phyloP scores from a whole-genome alignment of 75 land plant species.

The Cupressus sempervirens region DNA sequence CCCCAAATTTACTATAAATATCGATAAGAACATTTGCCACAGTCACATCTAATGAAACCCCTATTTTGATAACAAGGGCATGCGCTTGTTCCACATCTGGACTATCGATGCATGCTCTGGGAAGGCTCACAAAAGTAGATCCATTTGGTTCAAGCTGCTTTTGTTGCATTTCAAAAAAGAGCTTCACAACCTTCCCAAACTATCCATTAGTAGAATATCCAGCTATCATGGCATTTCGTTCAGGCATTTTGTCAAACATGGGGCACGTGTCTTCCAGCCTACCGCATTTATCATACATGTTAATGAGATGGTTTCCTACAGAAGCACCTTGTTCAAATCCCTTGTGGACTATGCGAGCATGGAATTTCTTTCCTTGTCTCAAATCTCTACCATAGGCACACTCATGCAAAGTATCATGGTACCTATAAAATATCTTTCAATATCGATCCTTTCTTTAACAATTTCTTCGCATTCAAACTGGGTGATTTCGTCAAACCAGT shows the following conservation, averaged over 20 bases:
- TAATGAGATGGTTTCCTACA: conserved; percentile 44
- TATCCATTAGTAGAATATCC: conserved; percentile 12
- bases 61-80: conserved; percentile 14
- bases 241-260: conserved; percentile 51
- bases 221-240: conserved; percentile 38
- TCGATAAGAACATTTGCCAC: conserved; percentile 24
- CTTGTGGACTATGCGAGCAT: not conserved
- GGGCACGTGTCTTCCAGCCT: conserved; percentile 37
- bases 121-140: conserved; percentile 12
- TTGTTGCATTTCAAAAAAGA: conserved; percentile 16
- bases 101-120: conserved; percentile 17
- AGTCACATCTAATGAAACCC: conserved; percentile 5
- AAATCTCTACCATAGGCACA: not conserved
- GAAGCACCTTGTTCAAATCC: conserved; percentile 1
- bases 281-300: conserved; percentile 31
- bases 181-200: not conserved
- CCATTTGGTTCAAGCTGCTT: conserved; percentile 14
- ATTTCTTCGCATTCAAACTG: not conserved
- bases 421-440: not conserved
- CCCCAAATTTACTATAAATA: conserved; percentile 20
- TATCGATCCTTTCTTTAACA: not conserved
- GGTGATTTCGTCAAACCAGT: not conserved
- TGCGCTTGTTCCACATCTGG: conserved; percentile 17
- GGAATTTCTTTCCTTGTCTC: not conserved
- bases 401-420: not conserved